phyloP scores from a whole-genome alignment of 148 eudicot genomes.

The Rhododendron henanense region DNA sequence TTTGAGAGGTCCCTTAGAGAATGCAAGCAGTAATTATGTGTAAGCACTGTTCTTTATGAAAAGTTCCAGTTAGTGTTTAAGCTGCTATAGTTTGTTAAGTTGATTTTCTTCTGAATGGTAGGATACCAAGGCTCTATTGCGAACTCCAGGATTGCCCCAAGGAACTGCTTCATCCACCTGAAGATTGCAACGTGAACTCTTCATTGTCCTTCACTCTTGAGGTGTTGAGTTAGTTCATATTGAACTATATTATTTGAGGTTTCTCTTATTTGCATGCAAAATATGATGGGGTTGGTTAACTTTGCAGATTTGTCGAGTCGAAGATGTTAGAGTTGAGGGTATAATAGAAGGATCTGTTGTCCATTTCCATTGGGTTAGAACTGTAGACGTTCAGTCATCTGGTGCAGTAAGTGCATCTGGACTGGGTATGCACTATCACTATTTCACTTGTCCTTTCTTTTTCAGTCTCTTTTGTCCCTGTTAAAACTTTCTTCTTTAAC shows the following conservation, averaged over 20 bases:
- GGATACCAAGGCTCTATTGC: constrained; percentile 70
- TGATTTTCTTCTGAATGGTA: constrained; percentile 27
- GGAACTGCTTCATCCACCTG: constrained; percentile 90
- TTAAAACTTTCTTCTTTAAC: background rate
- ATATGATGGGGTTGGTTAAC: constrained; percentile 22
- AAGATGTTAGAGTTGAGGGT: constrained; percentile 71
- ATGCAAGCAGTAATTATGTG: constrained; percentile 47
- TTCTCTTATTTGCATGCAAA: background rate
- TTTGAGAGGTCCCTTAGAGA: constrained; percentile 70
- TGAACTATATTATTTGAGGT: constrained; percentile 13
- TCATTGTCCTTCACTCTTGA: constrained; percentile 83
- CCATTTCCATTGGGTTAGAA: constrained; percentile 87
- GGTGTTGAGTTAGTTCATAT: constrained; percentile 38
- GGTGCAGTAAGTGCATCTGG: constrained; percentile 84
- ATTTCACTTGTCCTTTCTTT: background rate
- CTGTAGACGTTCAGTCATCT: constrained; percentile 47
- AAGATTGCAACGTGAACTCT: constrained; percentile 87
- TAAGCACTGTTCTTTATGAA: constrained; percentile 30
- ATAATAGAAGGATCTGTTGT: constrained; percentile 78
- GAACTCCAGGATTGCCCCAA: constrained; percentile 63
- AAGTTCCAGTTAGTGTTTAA: constrained; percentile 6
- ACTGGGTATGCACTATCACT: constrained; percentile 50
- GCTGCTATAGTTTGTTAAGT: constrained; percentile 6
- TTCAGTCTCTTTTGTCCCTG: background rate
- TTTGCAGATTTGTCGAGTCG: constrained; percentile 84